Base-by-base conservation (phyloP, 1,139 yeast species). In the Yamadazyma aaseri region DNA sequence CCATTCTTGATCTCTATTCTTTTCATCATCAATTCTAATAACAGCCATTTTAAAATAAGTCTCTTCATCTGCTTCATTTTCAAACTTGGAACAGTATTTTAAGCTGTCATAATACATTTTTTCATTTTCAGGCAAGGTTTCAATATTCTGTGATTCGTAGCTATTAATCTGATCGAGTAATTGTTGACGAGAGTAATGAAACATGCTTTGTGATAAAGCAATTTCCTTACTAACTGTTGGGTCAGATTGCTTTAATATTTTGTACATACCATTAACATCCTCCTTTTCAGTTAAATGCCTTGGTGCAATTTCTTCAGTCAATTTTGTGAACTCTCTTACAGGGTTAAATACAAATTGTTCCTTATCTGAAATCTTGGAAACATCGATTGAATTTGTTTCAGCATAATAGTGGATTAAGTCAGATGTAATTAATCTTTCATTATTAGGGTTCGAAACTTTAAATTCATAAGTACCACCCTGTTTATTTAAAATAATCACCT, bases 11-110 rank as follows among this genome's bases (percentile, higher is more conserved):
- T 53, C 56, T 26, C 52, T 42, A 35, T 51, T 53, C 15, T 53
- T 47, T 9, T 47, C 45, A 40, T 55, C 58, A 38, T 51, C 55
- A 31, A 45, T 51, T 41, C 50, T 35, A 39, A 49, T 55, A 28
- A 45, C 49, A 3, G 71, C 65, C 58, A 63, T 53, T 38, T 60
- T 56, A 45, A 60, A 65, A 41, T 65, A 64, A 3, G 57, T 50
- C 10, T 53, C 49, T 41, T 62, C 66, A 31, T 51, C 53, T 13
- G 37, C 35, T 17, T 47, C 49, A 17, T 30, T 31, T 11, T 42
- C 40, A 29, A 46, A 53, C 16, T 40, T 35, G 6, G 46, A 34
- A 34, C 58, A 53, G 14, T 47, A 49, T 31, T 49, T 41, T 31
- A 61, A 45, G 6, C 64, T 55, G 7, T 55, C 49, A 28, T 47